Evolutionary conservation across 768 basidiomycete species (phyloP), one percentile per base, ranked within the genome.

Genomic region (Cystofilobasidium capitatum): DNA sequence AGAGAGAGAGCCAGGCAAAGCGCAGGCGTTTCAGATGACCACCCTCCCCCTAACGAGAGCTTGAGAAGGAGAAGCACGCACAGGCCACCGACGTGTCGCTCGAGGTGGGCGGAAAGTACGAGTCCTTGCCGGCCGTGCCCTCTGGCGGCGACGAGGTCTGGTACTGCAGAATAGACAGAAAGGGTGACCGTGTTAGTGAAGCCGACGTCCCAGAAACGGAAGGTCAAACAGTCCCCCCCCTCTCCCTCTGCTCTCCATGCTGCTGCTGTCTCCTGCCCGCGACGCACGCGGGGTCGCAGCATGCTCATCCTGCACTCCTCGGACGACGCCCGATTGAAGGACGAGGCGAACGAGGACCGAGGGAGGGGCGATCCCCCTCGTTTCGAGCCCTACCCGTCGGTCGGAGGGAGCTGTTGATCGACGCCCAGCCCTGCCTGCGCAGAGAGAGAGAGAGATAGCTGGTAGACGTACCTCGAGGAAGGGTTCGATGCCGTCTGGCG

Each of bases 381-480:
- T n/a, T n/a, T n/a, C n/a, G n/a, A n/a, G n/a, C n/a, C n/a, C n/a
- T n/a, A n/a, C n/a, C n/a, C n/a, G n/a, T n/a, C n/a, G n/a, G 47
- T 5, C 47, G n/a, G 12, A 6, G 10, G 17, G 17, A n/a, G 14
- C 47, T 49, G 47, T 49, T 49, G 47, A 49, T 49, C 47, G 47
- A 49, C 47, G 51, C 51, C 8, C 5, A 26, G 51, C 10, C 29
- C 29, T 31, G 12, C 31, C 8, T 33, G 29, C 51, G 29, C 12
- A 14, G 51, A 6, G 24, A 9, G 13, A 7, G 4, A 29, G 3
- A 51, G 49, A 26, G 26, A 29, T 1, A 17, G 51, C 12, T 12
- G 26, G 31, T n/a, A n/a, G 51, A 55, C 51, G 29, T 26, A 55
- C 51, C 51, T 55, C 51, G 51, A 55, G 51, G 51, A 55, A 55